A percentile compares a stretch with the other conserved stretches of the same genome.
Evolutionary conservation across 768 basidiomycete genomes (phyloP).

Genomic region (Agaricus blazei): DNA sequence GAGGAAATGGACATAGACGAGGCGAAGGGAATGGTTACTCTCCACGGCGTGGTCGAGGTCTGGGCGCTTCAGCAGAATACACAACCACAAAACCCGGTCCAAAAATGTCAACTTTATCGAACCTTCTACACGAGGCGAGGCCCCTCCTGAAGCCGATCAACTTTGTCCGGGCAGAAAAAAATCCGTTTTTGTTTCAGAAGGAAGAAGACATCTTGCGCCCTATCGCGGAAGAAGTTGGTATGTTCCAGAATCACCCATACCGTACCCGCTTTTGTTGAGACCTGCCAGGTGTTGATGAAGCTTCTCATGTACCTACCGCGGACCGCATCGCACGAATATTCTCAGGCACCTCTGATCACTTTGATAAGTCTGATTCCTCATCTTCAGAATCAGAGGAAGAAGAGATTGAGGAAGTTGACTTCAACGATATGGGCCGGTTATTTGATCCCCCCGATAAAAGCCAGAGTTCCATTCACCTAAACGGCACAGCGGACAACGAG

Average conservation of each 20-base stretch:
- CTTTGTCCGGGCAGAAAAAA: constrained; percentile 59
- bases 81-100: constrained; percentile 12
- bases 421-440: constrained; percentile 51
- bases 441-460: constrained; percentile 26
- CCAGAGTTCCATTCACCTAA: background rate
- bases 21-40: constrained; percentile 14
- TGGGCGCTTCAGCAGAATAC: constrained; percentile 24
- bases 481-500: constrained; percentile 5
- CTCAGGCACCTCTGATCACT: constrained; percentile 25
- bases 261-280: constrained; percentile 4
- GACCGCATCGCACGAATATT: constrained; percentile 64
- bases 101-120: constrained; percentile 3
- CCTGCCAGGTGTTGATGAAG: constrained; percentile 38
- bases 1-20: constrained; percentile 27
- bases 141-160: constrained; percentile 62
- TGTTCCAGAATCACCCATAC: constrained; percentile 16
- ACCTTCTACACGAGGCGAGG: constrained; percentile 52
- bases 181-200: constrained; percentile 45
- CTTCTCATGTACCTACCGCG: constrained; percentile 64
- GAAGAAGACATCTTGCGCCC: constrained; percentile 59
- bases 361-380: constrained; percentile 17
- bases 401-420: constrained; percentile 58
- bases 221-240: constrained; percentile 46
- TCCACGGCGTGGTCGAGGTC: constrained; percentile 19
- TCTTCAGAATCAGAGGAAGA: constrained; percentile 27